A percentile compares a stretch with the other conserved stretches of the same genome.
phyloP scores from a whole-genome alignment of 106 monocot genomes.

The Agapanthus africanus region DNA sequence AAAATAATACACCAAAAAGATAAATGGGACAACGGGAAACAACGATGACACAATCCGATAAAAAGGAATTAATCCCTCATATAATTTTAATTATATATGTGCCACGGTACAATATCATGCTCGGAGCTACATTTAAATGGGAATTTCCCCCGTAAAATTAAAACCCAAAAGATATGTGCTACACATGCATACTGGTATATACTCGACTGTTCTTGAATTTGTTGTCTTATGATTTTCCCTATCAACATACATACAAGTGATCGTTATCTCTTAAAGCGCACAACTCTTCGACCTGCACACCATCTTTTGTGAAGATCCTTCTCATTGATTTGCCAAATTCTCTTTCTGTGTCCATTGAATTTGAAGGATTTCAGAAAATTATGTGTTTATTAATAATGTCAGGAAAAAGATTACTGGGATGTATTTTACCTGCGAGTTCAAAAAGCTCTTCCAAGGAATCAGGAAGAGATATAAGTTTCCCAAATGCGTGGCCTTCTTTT shows the following conservation, averaged over 20 bases:
- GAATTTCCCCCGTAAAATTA: no score
- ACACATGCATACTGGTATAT: no score
- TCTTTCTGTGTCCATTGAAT: constrained; percentile 28
- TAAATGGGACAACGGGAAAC: no score
- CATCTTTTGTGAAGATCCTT: constrained; percentile 32
- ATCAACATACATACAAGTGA: constrained; percentile 35
- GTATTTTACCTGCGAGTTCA: constrained; percentile 47
- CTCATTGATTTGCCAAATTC: constrained; percentile 27
- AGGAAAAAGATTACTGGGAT: neutral
- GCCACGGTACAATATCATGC: no score
- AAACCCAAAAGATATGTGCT: no score
- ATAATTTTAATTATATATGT: no score
- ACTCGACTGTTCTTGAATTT: no score
- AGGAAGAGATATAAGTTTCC: constrained; percentile 47
- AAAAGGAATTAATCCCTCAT: no score
- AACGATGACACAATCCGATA: no score
- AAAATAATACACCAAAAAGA: no score
- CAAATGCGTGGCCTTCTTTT: neutral
- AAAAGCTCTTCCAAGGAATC: constrained; percentile 53
- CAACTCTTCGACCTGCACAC: constrained; percentile 51
- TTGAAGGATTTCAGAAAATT: neutral
- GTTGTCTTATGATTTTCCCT: no score
- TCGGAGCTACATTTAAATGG: no score
- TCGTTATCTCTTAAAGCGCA: constrained; percentile 45
- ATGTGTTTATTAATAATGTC: neutral